Base-by-base conservation (phyloP, 2,329 filamentous ascomycete species). In the Periconia sp. region DNA sequence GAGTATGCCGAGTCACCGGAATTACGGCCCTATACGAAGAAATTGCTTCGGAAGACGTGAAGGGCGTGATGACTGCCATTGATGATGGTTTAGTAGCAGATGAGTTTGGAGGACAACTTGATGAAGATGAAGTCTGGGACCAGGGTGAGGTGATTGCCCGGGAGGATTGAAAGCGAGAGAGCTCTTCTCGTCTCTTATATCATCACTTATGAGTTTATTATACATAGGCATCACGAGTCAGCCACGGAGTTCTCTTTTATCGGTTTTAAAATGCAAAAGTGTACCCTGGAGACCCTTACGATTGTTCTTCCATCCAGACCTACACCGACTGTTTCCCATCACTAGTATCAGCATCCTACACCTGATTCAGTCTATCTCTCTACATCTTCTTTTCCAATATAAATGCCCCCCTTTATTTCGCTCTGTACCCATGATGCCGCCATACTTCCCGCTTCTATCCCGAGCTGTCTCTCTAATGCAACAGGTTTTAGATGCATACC, bases 11-110 rank as follows among this genome's bases (percentile, higher is more conserved):
- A 11, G 61, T 75, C 25, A 54, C 63, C 1, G 73, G 73, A 4
- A 68, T 78, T 29, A 73, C 65, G 7, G 66, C 57, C 3, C 61
- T 65, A 9, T 71, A 73, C 31, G 71, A 75, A 45, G 69, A 73
- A 32, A 66, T 73, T 48, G 67, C 69, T 24, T 65, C 70, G 37
- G 55, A 60, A 40, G 72, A 78, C 42, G 66, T 72, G 37, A 65
- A 69, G 54, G 68, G 52, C 32, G 74, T 74, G 15, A 49, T 78
- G 65, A 69, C 43, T 28, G 57, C 56, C 13, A 75, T 74, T 52
- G 74, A 76, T 43, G 65, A 70, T 34, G 69, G 75, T 25, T 60
- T 59, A 18, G 58, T 64, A 58, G 60, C 54, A 12, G 52, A 56
- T 2, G 57, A 63, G 37, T 68, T 71, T 45, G 63, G 57, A 23